Conservation (phyloP, 2,329 filamentous ascomycete genomes). For the Xylariaceae sp. region DNA sequence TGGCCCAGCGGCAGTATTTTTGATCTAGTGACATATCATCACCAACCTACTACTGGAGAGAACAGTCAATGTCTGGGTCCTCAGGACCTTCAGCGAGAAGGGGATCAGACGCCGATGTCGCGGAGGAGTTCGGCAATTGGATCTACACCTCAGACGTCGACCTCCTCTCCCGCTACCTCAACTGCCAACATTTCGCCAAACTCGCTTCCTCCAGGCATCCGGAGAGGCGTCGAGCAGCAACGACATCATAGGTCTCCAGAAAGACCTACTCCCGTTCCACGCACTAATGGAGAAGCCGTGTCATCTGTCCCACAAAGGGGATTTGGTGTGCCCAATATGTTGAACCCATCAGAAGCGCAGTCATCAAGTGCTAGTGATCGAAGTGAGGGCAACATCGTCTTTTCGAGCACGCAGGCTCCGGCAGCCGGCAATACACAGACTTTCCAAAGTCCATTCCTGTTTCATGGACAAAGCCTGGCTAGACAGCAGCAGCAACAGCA, state of each 20-base stretch:
- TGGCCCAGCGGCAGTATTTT: slow-evolving; percentile 22
- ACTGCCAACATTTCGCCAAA: slow-evolving; percentile 27
- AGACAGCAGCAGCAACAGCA: slow-evolving; percentile 15
- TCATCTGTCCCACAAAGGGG: slow-evolving; percentile 30
- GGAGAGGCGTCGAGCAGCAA: slow-evolving; percentile 27
- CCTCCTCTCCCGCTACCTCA: slow-evolving; percentile 39
- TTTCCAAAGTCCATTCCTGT: slow-evolving; percentile 16
- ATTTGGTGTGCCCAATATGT: slow-evolving; percentile 39
- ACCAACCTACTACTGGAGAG: slow-evolving; percentile 20
- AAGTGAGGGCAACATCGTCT: slow-evolving; percentile 11
- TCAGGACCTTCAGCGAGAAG: slow-evolving; percentile 46
- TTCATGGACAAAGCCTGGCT: slow-evolving; percentile 16
- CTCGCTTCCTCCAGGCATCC: slow-evolving; percentile 23
- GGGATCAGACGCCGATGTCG: slow-evolving; percentile 62
- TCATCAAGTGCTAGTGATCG: slow-evolving; percentile 10
- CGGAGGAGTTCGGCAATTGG: slow-evolving; percentile 54
- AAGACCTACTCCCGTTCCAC: slow-evolving; percentile 17
- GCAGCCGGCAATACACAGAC: slow-evolving; percentile 22
- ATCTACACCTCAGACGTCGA: slow-evolving; percentile 47
- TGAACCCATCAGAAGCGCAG: slow-evolving; percentile 37
- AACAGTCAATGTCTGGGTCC: slow-evolving; percentile 55
- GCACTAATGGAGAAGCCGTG: slow-evolving; percentile 25
- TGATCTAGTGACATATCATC: slow-evolving; percentile 24
- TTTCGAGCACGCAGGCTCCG: slow-evolving; percentile 12
- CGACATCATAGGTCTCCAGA: slow-evolving; percentile 24